Percentiles rank a stretch among this genome's conserved stretches.
phyloP scores from a whole-genome alignment of 257 asterid species.

The Petrea volubilis region DNA sequence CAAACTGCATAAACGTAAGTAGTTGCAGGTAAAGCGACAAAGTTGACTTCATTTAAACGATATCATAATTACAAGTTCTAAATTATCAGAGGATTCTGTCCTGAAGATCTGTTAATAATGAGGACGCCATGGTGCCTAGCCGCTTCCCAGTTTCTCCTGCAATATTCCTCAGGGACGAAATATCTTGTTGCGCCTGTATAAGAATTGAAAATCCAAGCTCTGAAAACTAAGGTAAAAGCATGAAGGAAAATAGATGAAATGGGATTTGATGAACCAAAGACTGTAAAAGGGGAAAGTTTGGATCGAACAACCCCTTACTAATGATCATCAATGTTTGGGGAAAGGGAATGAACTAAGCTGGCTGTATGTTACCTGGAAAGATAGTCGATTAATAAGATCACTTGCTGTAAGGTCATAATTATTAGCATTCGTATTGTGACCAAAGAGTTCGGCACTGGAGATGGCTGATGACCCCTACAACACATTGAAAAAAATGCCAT shows the following conservation, averaged over 20 bases:
- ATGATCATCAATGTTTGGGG: background rate
- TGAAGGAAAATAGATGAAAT: too few species aligned
- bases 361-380: conserved; percentile 73
- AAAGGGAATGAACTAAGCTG: background rate
- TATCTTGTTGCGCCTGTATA: conserved; percentile 91
- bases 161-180: conserved; percentile 79
- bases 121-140: conserved; percentile 72
- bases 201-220: background rate
- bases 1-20: conserved; percentile 17
- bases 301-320: background rate
- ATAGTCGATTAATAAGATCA: conserved; percentile 80
- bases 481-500: conserved; percentile 4
- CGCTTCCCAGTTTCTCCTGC: conserved; percentile 99
- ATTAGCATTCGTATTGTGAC: conserved; percentile 39
- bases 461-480: conserved; percentile 85
- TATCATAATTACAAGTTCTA: conserved; percentile 12
- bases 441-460: conserved; percentile 95
- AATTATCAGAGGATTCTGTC: conserved; percentile 79
- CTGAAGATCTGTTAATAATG: conserved; percentile 77
- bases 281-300: background rate
- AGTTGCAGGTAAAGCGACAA: conserved; percentile 28
- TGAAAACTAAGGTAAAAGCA: background rate
- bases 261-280: too few species aligned
- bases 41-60: conserved; percentile 20
- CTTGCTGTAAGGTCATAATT: conserved; percentile 68